Evolutionary conservation across 495 filamentous ascomycete genomes (phyloP), one percentile per base, ranked within the genome.

Genomic region (Rusavskia elegans): DNA sequence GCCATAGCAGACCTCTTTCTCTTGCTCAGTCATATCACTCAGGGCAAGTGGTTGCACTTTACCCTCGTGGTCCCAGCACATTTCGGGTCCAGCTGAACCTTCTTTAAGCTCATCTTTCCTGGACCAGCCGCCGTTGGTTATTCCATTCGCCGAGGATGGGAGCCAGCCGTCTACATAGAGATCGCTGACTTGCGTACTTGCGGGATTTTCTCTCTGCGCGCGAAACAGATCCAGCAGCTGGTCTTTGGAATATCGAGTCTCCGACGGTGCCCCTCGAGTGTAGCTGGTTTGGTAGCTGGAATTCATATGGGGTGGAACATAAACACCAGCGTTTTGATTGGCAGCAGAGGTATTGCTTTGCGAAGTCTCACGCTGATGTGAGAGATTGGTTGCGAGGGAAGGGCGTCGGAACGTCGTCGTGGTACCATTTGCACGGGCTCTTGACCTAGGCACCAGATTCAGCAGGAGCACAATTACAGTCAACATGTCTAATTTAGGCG

Each of bases 41-140:
- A 95, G 61, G 36, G 78, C 78, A 49, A 97, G 67, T 16, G 90
- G 89, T 53, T 79, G 77, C 27, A 83, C 70, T 53, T 71, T 73
- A 32, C 89, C 90, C 42, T 77, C 74, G 50, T 77, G 67, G 60
- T 96, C 90, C 92, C 93, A 98, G 62, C 93, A 97, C 45, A 89
- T 72, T 54, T 89, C 85, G 1, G 80, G 84, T 44, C 81, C 88
- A 61, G 72, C 66, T 51, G 78, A 71, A 53, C 68, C 67, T 32
- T 83, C 80, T 55, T 78, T 77, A 20, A 70, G 66, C 37, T 94
- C 86, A 49, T 81, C 77, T 58, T 76, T 74, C 64, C 84, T 86
- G 35, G 84, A 85, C 88, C 89, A 95, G 35, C 77, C 73, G 13
- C 81, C 76, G 55, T 79, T 73, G 48, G 71, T 68, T 48, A 67